A percentile compares a stretch with the other conserved stretches of the same genome.
These are phyloP conservation scores for Lycium barbarum DNA, from an alignment of 257 asterid species.

Conservation along the genomic window DNA sequence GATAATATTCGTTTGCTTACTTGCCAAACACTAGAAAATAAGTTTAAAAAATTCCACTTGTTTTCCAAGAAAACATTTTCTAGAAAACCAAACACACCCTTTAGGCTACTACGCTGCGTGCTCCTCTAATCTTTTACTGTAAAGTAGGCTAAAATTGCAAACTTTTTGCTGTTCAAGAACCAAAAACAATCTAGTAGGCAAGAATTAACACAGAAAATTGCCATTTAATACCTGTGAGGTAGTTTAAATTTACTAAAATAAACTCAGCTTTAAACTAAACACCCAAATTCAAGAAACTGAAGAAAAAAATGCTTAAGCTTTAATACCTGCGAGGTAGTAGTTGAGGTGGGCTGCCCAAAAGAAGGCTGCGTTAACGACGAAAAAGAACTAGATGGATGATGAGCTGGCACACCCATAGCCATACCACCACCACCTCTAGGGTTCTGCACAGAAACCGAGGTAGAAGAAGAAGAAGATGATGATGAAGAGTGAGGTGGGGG, in stretches of 20 bases:
- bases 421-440: slow-evolving; percentile 58
- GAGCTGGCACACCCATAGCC: slow-evolving; percentile 89
- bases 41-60: no score
- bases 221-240: slow-evolving; percentile 20
- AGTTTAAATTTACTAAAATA: no score
- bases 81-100: background rate
- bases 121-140: background rate
- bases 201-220: background rate
- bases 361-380: slow-evolving; percentile 66
- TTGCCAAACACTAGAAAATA: no score
- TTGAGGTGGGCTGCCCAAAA: slow-evolving; percentile 52
- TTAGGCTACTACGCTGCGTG: background rate
- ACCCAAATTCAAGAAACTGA: no score
- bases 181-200: background rate
- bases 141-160: background rate
- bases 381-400: slow-evolving; percentile 62
- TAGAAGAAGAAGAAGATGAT: slow-evolving; percentile 45
- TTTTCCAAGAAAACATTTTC: no score
- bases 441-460: slow-evolving; percentile 33
- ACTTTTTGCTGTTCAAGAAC: background rate
- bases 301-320: background rate
- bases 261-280: no score
- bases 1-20: no score
- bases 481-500: slow-evolving; percentile 54
- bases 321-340: slow-evolving; percentile 32